Conservation (phyloP, 2,329 filamentous ascomycete species). For the Basipetospora chlamydospora region DNA sequence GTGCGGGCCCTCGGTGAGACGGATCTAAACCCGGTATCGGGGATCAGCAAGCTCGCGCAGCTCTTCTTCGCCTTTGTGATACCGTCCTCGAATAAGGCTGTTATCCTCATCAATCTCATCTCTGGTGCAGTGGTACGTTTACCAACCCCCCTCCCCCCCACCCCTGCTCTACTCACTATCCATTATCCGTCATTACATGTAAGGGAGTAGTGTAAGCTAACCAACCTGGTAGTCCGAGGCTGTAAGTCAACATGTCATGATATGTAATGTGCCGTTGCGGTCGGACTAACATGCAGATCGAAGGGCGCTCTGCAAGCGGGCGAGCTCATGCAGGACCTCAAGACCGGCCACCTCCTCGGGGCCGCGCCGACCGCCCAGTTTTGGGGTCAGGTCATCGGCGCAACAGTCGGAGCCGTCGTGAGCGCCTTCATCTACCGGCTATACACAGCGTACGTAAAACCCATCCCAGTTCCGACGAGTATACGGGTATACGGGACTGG, state of each 20-base stretch:
- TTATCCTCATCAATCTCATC: slow-evolving; percentile 88
- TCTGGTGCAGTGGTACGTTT: slow-evolving; percentile 60
- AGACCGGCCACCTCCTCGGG: slow-evolving; percentile 85
- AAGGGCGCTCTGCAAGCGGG: slow-evolving; percentile 77
- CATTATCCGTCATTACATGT: not conserved
- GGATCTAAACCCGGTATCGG: slow-evolving; percentile 89
- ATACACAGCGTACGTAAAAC: slow-evolving; percentile 47
- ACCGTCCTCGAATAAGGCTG: slow-evolving; percentile 63
- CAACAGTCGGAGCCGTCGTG: slow-evolving; percentile 69
- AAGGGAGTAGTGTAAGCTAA: no score
- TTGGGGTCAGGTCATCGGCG: slow-evolving; percentile 88
- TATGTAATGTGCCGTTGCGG: no score
- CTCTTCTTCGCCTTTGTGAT: slow-evolving; percentile 88
- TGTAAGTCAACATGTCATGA: slow-evolving; percentile 13
- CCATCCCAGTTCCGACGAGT: no score
- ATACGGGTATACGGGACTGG: no score
- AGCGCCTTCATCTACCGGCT: slow-evolving; percentile 78
- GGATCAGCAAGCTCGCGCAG: slow-evolving; percentile 92
- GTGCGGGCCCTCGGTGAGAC: slow-evolving; percentile 63
- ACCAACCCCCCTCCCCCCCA: not conserved
- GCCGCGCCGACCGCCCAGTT: slow-evolving; percentile 92
- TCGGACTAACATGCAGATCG: slow-evolving; percentile 5
- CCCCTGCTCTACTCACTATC: not conserved
- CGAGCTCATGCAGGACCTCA: slow-evolving; percentile 93
- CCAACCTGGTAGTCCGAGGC: slow-evolving; percentile 21